Percentiles rank a stretch among this genome's conserved stretches.
phyloP scores from a whole-genome alignment of 192 early-diverging fungal species.

The Backusella parvicylindrica region DNA sequence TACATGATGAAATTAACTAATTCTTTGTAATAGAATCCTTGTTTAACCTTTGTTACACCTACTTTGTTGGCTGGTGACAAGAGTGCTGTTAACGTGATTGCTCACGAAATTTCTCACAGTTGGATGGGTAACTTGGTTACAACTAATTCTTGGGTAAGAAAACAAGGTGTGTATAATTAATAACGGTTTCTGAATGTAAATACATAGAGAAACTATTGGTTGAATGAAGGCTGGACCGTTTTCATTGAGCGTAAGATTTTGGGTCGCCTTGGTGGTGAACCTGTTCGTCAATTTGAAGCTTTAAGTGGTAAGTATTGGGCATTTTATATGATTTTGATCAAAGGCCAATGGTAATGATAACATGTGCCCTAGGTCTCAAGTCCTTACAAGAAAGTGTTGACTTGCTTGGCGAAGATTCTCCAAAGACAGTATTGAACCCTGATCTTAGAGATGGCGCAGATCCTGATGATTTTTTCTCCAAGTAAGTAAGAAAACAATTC shows the following conservation, averaged over 20 bases:
- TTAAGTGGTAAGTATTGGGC: slow-evolving; percentile 50
- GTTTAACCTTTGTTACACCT: slow-evolving; percentile 97
- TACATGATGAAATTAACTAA: background rate
- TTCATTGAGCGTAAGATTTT: slow-evolving; percentile 92
- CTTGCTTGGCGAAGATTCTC: slow-evolving; percentile 61
- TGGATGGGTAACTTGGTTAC: slow-evolving; percentile 91
- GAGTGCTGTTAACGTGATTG: slow-evolving; percentile 90
- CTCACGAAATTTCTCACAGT: slow-evolving; percentile 91
- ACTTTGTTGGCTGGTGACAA: slow-evolving; percentile 91
- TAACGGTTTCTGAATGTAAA: background rate
- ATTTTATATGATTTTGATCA: background rate
- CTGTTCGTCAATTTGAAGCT: slow-evolving; percentile 75
- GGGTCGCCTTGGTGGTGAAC: slow-evolving; percentile 75
- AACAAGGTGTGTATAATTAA: background rate
- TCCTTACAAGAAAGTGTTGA: slow-evolving; percentile 70
- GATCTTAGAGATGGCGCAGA: slow-evolving; percentile 69
- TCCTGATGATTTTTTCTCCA: slow-evolving; percentile 79
- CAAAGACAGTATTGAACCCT: slow-evolving; percentile 69
- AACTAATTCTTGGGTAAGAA: slow-evolving; percentile 72
- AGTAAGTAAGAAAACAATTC: background rate
- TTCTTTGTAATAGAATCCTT: slow-evolving; percentile 82
- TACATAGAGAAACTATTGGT: slow-evolving; percentile 71
- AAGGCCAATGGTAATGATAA: background rate
- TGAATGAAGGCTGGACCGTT: slow-evolving; percentile 96
- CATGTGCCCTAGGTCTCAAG: slow-evolving; percentile 52